Evolutionary conservation across 345 rosid species (phyloP).

Genomic region (Gossypium thurberi): DNA sequence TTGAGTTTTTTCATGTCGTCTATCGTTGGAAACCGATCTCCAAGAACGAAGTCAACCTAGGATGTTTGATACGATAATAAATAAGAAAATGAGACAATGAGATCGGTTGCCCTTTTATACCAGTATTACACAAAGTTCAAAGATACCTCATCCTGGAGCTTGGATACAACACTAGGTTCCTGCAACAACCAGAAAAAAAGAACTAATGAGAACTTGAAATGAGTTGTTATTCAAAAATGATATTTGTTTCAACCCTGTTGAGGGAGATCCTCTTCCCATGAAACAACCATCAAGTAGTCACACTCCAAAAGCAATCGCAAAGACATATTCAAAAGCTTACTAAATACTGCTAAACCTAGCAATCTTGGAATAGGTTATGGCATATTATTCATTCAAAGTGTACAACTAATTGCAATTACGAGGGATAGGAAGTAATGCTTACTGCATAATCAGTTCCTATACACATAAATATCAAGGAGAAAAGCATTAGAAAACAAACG

Average conservation of each 20-base stretch:
- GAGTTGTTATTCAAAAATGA: neutral
- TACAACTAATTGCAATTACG: neutral
- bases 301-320: neutral
- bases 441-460: conserved; percentile 6
- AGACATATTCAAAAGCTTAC: neutral
- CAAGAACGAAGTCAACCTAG: conserved; percentile 85
- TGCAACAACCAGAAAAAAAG: conserved; percentile 26
- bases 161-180: conserved; percentile 74
- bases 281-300: neutral
- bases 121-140: neutral
- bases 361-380: neutral
- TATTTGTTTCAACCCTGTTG: neutral
- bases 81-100: neutral
- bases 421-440: neutral
- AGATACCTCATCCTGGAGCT: conserved; percentile 83
- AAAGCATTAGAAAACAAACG: neutral
- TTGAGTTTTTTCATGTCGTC: conserved; percentile 85
- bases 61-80: conserved; percentile 13
- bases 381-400: neutral
- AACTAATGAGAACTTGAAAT: neutral
- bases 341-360: neutral
- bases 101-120: neutral
- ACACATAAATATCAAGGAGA: neutral
- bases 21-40: conserved; percentile 74
- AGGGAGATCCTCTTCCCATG: neutral